Conservation (phyloP, 768 basidiomycete genomes). For the Xanthoconium purpureum region DNA sequence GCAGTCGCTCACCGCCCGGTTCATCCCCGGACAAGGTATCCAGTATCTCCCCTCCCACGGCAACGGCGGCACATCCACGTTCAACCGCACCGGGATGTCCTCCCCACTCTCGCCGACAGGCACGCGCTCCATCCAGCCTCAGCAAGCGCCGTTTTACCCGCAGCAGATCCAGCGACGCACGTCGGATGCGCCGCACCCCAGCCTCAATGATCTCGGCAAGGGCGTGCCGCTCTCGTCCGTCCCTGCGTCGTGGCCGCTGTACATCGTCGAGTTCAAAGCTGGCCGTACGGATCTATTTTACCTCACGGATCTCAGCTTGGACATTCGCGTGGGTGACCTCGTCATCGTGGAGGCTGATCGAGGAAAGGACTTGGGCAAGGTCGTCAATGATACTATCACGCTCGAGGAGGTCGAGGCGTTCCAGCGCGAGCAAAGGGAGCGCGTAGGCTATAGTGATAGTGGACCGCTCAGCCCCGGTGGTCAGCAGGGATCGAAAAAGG, state of each 20-base stretch:
- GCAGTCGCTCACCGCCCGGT: slow-evolving; percentile 51
- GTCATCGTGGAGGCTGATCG: slow-evolving; percentile 98
- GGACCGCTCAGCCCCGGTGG: slow-evolving; percentile 51
- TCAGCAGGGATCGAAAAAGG: slow-evolving; percentile 62
- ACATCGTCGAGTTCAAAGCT: slow-evolving; percentile 97
- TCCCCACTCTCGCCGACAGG: slow-evolving; percentile 57
- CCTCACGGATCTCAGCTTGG: slow-evolving; percentile 61
- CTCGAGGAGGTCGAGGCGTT: slow-evolving; percentile 87
- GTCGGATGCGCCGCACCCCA: slow-evolving; percentile 36
- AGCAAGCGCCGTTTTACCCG: slow-evolving; percentile 29
- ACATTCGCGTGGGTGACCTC: slow-evolving; percentile 80
- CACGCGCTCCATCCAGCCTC: slow-evolving; percentile 28
- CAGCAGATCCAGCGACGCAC: slow-evolving; percentile 38
- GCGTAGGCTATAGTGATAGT: slow-evolving; percentile 40
- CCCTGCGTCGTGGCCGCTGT: slow-evolving; percentile 83
- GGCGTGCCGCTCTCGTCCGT: slow-evolving; percentile 86
- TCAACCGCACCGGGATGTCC: slow-evolving; percentile 41
- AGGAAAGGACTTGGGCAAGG: slow-evolving; percentile 88
- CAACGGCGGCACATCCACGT: slow-evolving; percentile 30
- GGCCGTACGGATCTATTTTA: slow-evolving; percentile 95
- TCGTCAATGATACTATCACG: slow-evolving; percentile 88
- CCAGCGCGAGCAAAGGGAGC: slow-evolving; percentile 75
- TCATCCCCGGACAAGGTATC: slow-evolving; percentile 63
- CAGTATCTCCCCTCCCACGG: slow-evolving; percentile 48
- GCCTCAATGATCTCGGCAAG: slow-evolving; percentile 67